Evolutionary conservation across 176 grass and related monocot species (phyloP), one percentile per base, ranked within the genome.

Genomic region (Cenchrus americanus): DNA sequence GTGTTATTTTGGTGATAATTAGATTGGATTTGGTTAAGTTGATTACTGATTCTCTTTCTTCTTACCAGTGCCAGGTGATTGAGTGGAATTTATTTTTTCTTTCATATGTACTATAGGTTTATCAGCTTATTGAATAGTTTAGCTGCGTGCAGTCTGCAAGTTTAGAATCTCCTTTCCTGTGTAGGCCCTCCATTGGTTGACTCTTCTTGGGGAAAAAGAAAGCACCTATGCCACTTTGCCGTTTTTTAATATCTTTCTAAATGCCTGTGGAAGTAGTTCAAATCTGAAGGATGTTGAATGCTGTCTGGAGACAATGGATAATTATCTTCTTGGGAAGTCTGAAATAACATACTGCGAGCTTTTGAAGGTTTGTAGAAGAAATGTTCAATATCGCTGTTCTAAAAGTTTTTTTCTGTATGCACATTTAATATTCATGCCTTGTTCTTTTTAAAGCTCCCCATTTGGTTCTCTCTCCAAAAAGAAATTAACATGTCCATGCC

Each of bases 281-380:
- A 92, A 82, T 66, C 68, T 88, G 43, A 89, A 84, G 73, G 62
- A 87, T 83, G 59, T 72, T 60, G 80, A 83, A 55, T 65, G 34
- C 27, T 94, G 96, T 82, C 83, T 98, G 46, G 91, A 92, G 75
- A 91, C 73, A 85, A 93, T 98, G 93, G 96, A 92, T 63, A 83
- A 23, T 60, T 78, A 83, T 86, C 80, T 90, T 87, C 51, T 94
- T 40, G 93, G 96, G 53, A 95, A 98, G 83, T 98, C 91, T 85
- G 96, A 98, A 90, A 68, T 89, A 84, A 95, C 96, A 37, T 95
- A 94, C 49, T 87, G 69, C 62, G 96, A 95, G 88, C 93, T 98
- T 83, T 88, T 98, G 57, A 90, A 93, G 93, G 91, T 98, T 55
- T 80, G 87, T 75, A 76, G 22, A 78, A 88, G 53, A 82, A 52